Conservation (phyloP, 2,329 filamentous ascomycete species). For the Curvularia spicifera region DNA sequence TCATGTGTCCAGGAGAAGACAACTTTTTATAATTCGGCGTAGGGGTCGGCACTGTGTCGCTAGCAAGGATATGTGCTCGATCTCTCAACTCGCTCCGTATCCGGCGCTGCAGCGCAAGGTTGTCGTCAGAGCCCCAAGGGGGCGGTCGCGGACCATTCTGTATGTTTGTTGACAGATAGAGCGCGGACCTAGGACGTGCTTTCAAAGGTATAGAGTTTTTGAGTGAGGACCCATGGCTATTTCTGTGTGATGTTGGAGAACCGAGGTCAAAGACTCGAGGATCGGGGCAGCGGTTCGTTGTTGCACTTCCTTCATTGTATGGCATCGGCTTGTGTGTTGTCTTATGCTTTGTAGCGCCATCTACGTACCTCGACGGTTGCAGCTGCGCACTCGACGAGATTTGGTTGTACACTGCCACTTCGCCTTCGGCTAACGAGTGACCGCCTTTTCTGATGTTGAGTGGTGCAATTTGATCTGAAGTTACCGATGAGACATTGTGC, state of each 20-base stretch:
- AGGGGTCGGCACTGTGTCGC: background rate
- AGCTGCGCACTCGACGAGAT: constrained; percentile 25
- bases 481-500: constrained; percentile 7
- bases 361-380: constrained; percentile 14
- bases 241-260: background rate
- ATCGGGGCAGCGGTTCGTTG: constrained; percentile 16
- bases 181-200: background rate
- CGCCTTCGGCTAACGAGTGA: constrained; percentile 12
- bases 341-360: background rate
- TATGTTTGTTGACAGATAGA: background rate
- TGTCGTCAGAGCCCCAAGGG: constrained; percentile 24
- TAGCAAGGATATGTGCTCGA: constrained; percentile 2
- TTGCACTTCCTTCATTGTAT: background rate
- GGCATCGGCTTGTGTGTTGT: constrained; percentile 4
- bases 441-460: constrained; percentile 22
- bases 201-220: background rate
- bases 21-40: background rate
- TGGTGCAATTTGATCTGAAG: constrained; percentile 24
- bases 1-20: constrained; percentile 2
- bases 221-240: too few species aligned
- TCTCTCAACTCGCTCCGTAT: constrained; percentile 14
- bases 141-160: constrained; percentile 21
- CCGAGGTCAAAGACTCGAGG: constrained; percentile 6
- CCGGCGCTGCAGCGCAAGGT: constrained; percentile 16
- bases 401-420: constrained; percentile 19